Conservation (phyloP, 2,329 filamentous ascomycete genomes). For the Pleomassaria siparia region DNA sequence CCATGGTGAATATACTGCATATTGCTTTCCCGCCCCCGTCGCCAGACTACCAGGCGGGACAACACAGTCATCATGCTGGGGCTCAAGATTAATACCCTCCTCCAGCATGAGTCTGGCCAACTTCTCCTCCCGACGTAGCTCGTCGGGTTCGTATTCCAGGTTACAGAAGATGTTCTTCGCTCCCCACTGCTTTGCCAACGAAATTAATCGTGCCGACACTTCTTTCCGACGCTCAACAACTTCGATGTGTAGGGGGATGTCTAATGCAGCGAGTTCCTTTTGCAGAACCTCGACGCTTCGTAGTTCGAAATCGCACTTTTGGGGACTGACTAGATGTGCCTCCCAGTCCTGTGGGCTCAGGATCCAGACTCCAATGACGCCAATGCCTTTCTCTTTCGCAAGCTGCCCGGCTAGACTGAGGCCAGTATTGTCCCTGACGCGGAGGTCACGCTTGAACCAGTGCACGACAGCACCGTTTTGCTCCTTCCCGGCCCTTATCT, state of each 20-base stretch:
- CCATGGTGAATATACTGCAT: constrained; percentile 84
- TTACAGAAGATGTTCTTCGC: constrained; percentile 78
- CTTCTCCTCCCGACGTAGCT: constrained; percentile 73
- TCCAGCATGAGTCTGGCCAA: constrained; percentile 64
- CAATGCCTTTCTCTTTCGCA: constrained; percentile 68
- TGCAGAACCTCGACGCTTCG: constrained; percentile 68
- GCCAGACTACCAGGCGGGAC: constrained; percentile 71
- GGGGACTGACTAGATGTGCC: constrained; percentile 73
- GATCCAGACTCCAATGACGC: constrained; percentile 76
- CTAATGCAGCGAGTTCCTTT: constrained; percentile 65
- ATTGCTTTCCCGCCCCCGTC: constrained; percentile 73
- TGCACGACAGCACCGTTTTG: constrained; percentile 70
- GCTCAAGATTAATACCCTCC: constrained; percentile 67
- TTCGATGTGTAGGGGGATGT: constrained; percentile 78
- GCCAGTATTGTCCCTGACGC: constrained; percentile 71
- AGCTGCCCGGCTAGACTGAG: constrained; percentile 66
- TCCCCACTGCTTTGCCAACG: constrained; percentile 70
- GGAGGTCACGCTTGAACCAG: constrained; percentile 87
- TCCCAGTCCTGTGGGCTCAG: constrained; percentile 82
- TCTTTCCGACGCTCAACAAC: constrained; percentile 66
- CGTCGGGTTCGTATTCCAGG: constrained; percentile 90
- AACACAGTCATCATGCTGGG: constrained; percentile 79
- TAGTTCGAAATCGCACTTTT: constrained; percentile 79
- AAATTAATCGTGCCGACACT: constrained; percentile 63
- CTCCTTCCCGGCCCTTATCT: constrained; percentile 41